Conservation (phyloP, 73 alveolate species). For the Paramecium sexaurelia region DNA sequence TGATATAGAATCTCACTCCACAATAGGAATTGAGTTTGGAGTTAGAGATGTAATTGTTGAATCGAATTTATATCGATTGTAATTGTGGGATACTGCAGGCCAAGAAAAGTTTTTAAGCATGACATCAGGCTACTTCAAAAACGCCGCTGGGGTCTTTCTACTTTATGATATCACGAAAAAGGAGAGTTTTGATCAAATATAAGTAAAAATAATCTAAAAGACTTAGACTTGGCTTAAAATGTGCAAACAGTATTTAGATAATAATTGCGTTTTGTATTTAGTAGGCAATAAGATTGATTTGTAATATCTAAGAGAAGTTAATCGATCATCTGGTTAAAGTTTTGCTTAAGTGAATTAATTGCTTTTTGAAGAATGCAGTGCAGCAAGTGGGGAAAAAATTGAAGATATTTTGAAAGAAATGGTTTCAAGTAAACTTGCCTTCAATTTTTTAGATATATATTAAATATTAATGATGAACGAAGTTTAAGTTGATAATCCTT, state of each 20-base stretch:
- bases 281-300: slow-evolving; percentile 81
- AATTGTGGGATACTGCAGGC: slow-evolving; percentile 95
- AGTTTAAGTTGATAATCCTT: neutral
- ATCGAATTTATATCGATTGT: slow-evolving; percentile 8
- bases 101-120: slow-evolving; percentile 85
- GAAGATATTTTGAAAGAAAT: slow-evolving; percentile 41
- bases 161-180: slow-evolving; percentile 84
- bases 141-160: slow-evolving; percentile 85
- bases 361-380: slow-evolving; percentile 70
- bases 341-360: slow-evolving; percentile 65
- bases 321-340: slow-evolving; percentile 49
- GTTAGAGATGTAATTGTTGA: slow-evolving; percentile 38
- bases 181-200: slow-evolving; percentile 57
- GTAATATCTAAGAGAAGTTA: slow-evolving; percentile 54
- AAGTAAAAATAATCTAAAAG: neutral
- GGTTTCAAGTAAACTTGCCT: neutral
- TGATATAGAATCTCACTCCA: slow-evolving; percentile 7
- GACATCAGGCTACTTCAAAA: slow-evolving; percentile 83
- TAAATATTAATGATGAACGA: slow-evolving; percentile 23
- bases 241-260: slow-evolving; percentile 62
- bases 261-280: slow-evolving; percentile 64
- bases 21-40: slow-evolving; percentile 44
- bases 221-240: slow-evolving; percentile 7
- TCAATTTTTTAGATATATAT: slow-evolving; percentile 1
- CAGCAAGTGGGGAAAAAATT: slow-evolving; percentile 71